A percentile compares a stretch with the other conserved stretches of the same genome.
Conservation (phyloP, 306 rosid genomes). For the Rosa lucieae region DNA sequence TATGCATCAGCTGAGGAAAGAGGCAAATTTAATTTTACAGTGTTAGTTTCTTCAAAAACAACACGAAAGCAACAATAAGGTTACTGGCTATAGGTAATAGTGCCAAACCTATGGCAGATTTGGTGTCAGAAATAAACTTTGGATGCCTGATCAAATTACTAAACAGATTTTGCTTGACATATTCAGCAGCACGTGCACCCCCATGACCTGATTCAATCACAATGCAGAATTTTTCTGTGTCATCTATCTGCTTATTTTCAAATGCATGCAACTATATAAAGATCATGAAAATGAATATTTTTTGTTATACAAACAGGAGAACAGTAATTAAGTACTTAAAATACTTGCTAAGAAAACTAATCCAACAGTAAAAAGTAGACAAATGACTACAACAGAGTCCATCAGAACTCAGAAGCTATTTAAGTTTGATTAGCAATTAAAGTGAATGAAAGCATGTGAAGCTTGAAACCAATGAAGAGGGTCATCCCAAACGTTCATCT, state of each 20-base stretch:
- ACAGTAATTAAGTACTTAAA: background rate
- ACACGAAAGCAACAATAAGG: constrained; percentile 16
- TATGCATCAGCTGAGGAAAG: constrained; percentile 80
- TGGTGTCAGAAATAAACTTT: constrained; percentile 91
- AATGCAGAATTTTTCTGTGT: constrained; percentile 21
- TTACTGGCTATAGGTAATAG: constrained; percentile 8
- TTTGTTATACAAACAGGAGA: background rate
- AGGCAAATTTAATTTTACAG: constrained; percentile 10
- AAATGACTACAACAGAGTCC: background rate
- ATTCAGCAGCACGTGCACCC: constrained; percentile 95
- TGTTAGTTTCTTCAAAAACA: constrained; percentile 4
- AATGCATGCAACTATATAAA: background rate
- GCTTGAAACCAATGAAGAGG: background rate
- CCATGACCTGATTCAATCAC: constrained; percentile 75
- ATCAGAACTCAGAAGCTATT: background rate
- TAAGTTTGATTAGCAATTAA: background rate
- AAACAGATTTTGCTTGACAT: constrained; percentile 89
- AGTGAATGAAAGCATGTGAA: background rate
- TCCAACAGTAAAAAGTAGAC: background rate
- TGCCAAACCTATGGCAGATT: constrained; percentile 77
- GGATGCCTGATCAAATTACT: constrained; percentile 92
- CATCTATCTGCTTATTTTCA: constrained; percentile 5
- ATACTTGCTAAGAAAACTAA: background rate
- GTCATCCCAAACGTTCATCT: background rate
- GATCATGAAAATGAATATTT: background rate